phyloP scores from a whole-genome alignment of 202 grass and related monocot species.

The Carex arenaria region DNA sequence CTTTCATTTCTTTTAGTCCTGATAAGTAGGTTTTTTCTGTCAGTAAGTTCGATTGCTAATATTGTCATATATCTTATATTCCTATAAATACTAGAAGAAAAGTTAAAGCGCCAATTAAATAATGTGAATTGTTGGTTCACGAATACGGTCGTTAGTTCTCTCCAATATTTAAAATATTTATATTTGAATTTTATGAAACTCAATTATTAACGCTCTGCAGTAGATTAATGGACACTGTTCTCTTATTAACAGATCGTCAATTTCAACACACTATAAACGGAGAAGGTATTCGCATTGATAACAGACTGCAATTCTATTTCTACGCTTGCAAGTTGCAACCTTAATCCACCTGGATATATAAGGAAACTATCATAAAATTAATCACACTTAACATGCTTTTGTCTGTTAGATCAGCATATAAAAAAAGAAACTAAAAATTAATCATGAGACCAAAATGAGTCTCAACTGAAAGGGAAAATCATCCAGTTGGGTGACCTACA shows the following conservation, averaged over 20 bases:
- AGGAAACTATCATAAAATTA: not conserved
- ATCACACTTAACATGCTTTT: not conserved
- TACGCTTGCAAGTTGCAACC: not conserved
- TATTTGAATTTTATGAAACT: not conserved
- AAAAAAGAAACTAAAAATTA: not conserved
- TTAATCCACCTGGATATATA: not conserved
- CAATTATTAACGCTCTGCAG: not conserved
- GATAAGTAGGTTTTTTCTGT: too few relatives aligned
- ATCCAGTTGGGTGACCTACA: not conserved
- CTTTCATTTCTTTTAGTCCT: too few relatives aligned
- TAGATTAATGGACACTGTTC: not conserved
- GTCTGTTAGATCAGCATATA: not conserved
- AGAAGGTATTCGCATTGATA: not conserved
- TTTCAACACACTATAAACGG: not conserved
- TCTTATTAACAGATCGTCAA: not conserved
- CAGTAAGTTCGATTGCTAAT: too few relatives aligned
- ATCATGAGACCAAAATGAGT: not conserved
- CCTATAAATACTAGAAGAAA: not conserved
- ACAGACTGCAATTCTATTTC: too few relatives aligned
- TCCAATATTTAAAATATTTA: not conserved
- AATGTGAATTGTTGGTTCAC: not conserved
- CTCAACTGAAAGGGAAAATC: not conserved
- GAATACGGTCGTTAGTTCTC: not conserved
- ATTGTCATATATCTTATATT: too few relatives aligned
- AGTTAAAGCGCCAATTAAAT: not conserved